Percentiles rank a stretch among this genome's conserved stretches.
Evolutionary conservation across 192 early-diverging fungal species (phyloP).

Genomic region (Diversispora epigaea): DNA sequence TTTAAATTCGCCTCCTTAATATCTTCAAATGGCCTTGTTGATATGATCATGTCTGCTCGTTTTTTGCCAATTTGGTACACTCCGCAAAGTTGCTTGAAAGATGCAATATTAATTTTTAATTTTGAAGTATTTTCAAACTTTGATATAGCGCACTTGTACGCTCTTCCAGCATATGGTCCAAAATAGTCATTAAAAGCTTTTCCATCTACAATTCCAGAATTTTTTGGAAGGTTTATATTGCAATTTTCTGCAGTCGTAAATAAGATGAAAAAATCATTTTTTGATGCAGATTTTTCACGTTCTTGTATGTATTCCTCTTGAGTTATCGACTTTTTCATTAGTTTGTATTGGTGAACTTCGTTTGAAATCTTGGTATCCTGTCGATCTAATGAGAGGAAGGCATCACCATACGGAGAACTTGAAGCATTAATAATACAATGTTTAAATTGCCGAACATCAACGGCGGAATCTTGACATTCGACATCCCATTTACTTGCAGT

Average conservation of each 20-base stretch:
- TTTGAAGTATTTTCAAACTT: neutral
- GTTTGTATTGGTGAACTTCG: constrained; percentile 41
- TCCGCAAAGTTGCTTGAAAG: neutral
- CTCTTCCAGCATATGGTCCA: constrained; percentile 39
- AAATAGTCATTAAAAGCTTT: constrained; percentile 33
- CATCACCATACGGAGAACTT: constrained; percentile 30
- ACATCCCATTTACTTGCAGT: neutral
- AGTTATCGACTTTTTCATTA: neutral
- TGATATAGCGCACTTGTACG: constrained; percentile 16
- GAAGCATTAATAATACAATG: constrained; percentile 18
- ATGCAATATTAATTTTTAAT: constrained; percentile 1
- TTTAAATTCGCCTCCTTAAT: neutral
- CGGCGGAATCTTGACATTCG: neutral
- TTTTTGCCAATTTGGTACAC: neutral
- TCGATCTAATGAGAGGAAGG: constrained; percentile 24
- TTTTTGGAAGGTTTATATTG: constrained; percentile 33
- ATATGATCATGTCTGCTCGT: neutral
- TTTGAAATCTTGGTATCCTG: neutral
- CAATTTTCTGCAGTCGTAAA: constrained; percentile 25
- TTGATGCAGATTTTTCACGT: constrained; percentile 33
- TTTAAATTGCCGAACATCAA: neutral
- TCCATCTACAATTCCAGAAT: constrained; percentile 40
- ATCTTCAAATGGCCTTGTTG: neutral
- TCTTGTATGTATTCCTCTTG: constrained; percentile 29
- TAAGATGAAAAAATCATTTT: constrained; percentile 39